Evolutionary conservation across 2,329 filamentous ascomycete species (phyloP), one percentile per base, ranked within the genome.

Genomic region (Botryotinia calthae): DNA sequence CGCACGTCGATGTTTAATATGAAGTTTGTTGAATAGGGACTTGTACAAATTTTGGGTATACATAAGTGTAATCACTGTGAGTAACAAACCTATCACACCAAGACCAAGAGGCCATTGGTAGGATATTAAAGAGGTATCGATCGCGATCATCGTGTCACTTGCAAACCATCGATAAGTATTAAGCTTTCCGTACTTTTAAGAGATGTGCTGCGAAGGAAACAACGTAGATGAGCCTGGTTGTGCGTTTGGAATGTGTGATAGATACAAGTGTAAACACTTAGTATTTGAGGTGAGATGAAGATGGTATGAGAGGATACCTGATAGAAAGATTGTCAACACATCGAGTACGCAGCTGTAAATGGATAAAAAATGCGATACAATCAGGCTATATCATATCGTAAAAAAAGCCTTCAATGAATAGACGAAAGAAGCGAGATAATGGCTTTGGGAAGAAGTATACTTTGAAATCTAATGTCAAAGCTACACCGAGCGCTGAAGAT

Each of bases 1-100:
- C 56, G 77, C 74, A 44, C 79, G 77, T 70, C 79, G 76, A 46
- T 76, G 77, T 63, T 74, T 74, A n/a, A 80, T 73, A 58, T 77
- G 73, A 56, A 79, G 70, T 68, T 75, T 75, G 14, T 73, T 63
- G 16, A 80, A 67, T 14, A 79, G 70, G 3, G 75, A 75, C 56
- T 76, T 77, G 74, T 78, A 71, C 66, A 77, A 75, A 25, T 72
- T 73, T 72, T 78, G 79, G 40, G 74, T 78, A 48, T 76, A 46
- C 37, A 72, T 69, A 3, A 80, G 64, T 20, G 76, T 61, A 34
- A 67, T 48, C 10, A 73, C 37, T 14, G 79, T 74, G 22, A 75
- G 76, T 4, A 79, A 37, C 20, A 80, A 25, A 62, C 78, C 72
- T 20, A 76, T 28, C 34, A 74, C 54, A 48, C 78, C 78, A 54